Percentiles rank a stretch among this genome's conserved stretches.
These are phyloP conservation scores for Ambrosia trifida DNA, from an alignment of 129 eudicot species.

Conservation along the genomic window DNA sequence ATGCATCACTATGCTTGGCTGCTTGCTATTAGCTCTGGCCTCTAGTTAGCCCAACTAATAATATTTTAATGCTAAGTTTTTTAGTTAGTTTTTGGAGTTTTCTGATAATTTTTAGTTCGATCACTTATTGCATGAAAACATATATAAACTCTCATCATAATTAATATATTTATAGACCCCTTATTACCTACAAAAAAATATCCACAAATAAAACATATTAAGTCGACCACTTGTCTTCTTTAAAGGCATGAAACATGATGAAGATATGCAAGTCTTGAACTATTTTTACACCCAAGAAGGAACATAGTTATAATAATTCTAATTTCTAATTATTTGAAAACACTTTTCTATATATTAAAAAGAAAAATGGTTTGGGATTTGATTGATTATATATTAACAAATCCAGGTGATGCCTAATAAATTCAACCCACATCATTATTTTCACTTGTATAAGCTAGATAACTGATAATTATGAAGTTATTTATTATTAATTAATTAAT, in stretches of 20 bases:
- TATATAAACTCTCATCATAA: too few species aligned
- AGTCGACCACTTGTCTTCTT: not conserved
- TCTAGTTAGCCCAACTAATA: too few species aligned
- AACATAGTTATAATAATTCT: conserved; percentile 19
- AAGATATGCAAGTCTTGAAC: conserved; percentile 27
- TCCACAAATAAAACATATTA: not conserved
- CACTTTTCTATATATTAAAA: conserved; percentile 22
- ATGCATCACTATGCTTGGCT: too few species aligned
- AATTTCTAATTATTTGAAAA: conserved; percentile 21
- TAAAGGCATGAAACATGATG: conserved; percentile 31
- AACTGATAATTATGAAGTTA: not conserved
- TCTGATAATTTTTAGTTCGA: not conserved
- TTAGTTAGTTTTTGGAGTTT: not conserved
- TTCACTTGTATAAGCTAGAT: conserved; percentile 3
- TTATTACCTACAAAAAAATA: not conserved
- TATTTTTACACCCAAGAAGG: conserved; percentile 21
- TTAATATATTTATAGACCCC: too few species aligned
- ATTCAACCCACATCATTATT: conserved; percentile 22
- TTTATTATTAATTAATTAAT: not conserved
- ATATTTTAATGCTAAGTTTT: too few species aligned
- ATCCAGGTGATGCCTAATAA: conserved; percentile 31
- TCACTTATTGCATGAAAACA: not conserved
- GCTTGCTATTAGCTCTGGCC: too few species aligned
- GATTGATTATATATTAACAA: conserved; percentile 13
- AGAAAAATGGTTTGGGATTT: conserved; percentile 32